Base-by-base conservation (phyloP, 2,329 filamentous ascomycete genomes). In the Colletotrichum orbiculare region DNA sequence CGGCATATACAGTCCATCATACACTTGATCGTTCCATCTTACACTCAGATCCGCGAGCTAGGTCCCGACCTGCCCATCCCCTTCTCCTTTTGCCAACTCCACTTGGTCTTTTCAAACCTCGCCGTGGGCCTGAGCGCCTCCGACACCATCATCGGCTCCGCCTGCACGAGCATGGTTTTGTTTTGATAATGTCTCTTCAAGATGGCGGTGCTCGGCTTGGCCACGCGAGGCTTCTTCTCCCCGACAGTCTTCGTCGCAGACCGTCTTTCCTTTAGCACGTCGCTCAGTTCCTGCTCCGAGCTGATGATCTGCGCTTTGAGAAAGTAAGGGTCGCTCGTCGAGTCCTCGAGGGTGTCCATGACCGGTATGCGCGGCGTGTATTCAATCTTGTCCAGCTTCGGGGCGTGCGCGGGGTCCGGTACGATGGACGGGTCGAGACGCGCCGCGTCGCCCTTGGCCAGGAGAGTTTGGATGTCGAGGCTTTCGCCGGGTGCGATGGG, bases 401-500 rank as follows among this genome's bases (percentile, higher is more conserved):
- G 91, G 7, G 87, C 77, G 63, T 73, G 67, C 12, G 71, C 72
- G 1, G 79, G 75, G 12, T 86, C 81, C 0, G 93, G 89, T 2
- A 84, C 75, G 54, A 91, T 86, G 2, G 76, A 73, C 0, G 89
- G 86, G 70, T 97, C 91, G 1, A 98, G 84, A 38, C 77, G 83
- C 0, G 95, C 93, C 17, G 83, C 75, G 0, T 84, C 70, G 5
- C 92, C 91, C 75, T 92, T 96, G 1, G 85, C 85, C 2, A 99
- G 86, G 1, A 99, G 85, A n/a, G 89, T 78, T 3, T 78, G 74
- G 59, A 99, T 97, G 74, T 97, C 94, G 8, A 99, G 77, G 66
- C 89, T 94, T 78, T 98, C 94, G 41, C 96, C 96, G 2, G 89
- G 91, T 0, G 92, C 85, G 46, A 99, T 98, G 37, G 90, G 84